phyloP scores from a whole-genome alignment of 768 basidiomycete genomes.

The Chalciporus sphaerocephalus region DNA sequence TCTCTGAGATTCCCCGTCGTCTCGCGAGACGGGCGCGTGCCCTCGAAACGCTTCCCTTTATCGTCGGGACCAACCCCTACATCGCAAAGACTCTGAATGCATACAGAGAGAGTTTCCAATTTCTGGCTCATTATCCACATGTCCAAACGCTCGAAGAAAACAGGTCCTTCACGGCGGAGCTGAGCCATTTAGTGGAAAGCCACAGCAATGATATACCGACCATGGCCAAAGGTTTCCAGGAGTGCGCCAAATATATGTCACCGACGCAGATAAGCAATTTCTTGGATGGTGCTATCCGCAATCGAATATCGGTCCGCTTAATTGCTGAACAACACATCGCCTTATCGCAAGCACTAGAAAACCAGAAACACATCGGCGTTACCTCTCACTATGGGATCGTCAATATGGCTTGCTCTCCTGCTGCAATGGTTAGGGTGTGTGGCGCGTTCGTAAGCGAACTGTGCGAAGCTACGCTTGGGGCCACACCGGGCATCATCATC shows the following conservation, averaged over 20 bases:
- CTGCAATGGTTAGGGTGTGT: constrained; percentile 72
- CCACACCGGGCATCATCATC: constrained; percentile 59
- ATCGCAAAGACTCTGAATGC: constrained; percentile 66
- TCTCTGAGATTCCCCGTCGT: constrained; percentile 73
- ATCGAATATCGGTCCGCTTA: constrained; percentile 80
- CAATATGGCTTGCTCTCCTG: constrained; percentile 66
- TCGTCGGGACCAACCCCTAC: constrained; percentile 86
- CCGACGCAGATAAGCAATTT: constrained; percentile 75
- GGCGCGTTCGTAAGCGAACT: constrained; percentile 79
- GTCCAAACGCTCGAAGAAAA: constrained; percentile 70
- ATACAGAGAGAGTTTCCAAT: constrained; percentile 66
- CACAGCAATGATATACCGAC: constrained; percentile 88
- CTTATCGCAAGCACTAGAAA: constrained; percentile 62
- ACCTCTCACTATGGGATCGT: constrained; percentile 65
- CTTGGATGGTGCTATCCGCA: constrained; percentile 79
- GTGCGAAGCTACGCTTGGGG: constrained; percentile 80
- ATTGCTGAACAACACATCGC: constrained; percentile 92
- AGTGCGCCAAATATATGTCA: constrained; percentile 80
- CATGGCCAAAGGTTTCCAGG: constrained; percentile 90
- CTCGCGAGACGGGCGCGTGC: constrained; percentile 71
- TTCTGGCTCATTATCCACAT: constrained; percentile 61
- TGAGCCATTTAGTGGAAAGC: constrained; percentile 67
- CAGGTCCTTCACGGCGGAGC: constrained; percentile 55
- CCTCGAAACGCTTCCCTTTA: constrained; percentile 76
- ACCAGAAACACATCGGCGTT: constrained; percentile 28